Percentiles rank a stretch among this genome's conserved stretches.
These are phyloP conservation scores for Phaeotremella skinneri DNA, from an alignment of 768 basidiomycete genomes.

Conservation along the genomic window DNA sequence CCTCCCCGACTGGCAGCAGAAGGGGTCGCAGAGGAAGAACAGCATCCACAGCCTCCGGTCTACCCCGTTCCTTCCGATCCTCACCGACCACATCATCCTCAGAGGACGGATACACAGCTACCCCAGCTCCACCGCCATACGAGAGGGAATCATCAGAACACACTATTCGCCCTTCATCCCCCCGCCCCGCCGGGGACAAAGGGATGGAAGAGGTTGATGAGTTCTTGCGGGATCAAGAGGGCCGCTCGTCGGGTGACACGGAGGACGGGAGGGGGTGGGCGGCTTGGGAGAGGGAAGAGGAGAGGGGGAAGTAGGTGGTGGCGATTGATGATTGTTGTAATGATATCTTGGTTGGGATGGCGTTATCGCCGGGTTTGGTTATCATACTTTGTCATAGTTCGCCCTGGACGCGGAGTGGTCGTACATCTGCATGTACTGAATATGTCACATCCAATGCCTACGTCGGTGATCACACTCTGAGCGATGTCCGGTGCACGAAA, in stretches of 20 bases:
- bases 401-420: no score
- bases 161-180: background rate
- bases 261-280: background rate
- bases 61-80: no score
- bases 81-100: no score
- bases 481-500: no score
- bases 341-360: no score
- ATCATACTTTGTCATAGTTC: no score
- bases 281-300: constrained; percentile 4
- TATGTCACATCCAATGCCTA: no score
- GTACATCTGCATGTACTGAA: no score
- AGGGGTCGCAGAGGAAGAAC: constrained; percentile 33
- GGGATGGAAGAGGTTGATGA: constrained; percentile 34
- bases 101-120: constrained; percentile 5
- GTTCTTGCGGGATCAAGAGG: constrained; percentile 21
- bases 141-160: constrained; percentile 10
- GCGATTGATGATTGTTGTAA: background rate
- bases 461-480: no score
- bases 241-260: background rate
- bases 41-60: constrained; percentile 32
- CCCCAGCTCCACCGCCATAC: constrained; percentile 28
- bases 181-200: background rate
- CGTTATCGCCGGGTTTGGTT: no score
- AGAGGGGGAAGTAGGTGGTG: background rate
- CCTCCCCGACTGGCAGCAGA: constrained; percentile 8